A percentile compares a stretch with the other conserved stretches of the same genome.
Conservation (phyloP, 2,329 filamentous ascomycete species). For the Verticillium longisporum region DNA sequence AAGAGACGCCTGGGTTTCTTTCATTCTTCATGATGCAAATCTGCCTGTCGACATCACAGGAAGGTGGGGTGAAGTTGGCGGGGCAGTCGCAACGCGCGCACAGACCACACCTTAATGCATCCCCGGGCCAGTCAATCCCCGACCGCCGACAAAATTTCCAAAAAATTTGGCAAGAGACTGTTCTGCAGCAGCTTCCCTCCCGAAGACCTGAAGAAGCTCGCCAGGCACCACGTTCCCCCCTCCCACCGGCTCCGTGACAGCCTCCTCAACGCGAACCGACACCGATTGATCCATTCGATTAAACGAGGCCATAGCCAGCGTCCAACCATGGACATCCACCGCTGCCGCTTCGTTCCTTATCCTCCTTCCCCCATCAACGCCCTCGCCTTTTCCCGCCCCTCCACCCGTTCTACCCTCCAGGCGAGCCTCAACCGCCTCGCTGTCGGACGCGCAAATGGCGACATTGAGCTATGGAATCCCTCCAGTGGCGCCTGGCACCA, state of each 20-base stretch:
- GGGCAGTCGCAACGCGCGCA: conserved; percentile 15
- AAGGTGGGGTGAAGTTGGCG: conserved; percentile 3
- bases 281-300: not conserved
- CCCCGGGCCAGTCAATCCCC: conserved; percentile 5
- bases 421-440: conserved; percentile 65
- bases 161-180: conserved; percentile 2
- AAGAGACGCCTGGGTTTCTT: no score
- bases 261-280: not conserved
- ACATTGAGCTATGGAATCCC: conserved; percentile 98
- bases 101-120: conserved; percentile 22
- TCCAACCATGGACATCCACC: conserved; percentile 80
- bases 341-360: conserved; percentile 91
- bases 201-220: not conserved
- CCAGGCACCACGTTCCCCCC: not conserved
- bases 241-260: not conserved
- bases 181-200: not conserved
- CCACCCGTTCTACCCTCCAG: conserved; percentile 36
- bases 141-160: conserved; percentile 16
- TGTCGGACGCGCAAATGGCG: conserved; percentile 86
- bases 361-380: conserved; percentile 89
- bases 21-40: no score
- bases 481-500: conserved; percentile 78
- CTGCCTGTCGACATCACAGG: not conserved
- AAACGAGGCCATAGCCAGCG: not conserved
- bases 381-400: conserved; percentile 82